Evolutionary conservation across 257 asterid species (phyloP), one percentile per base, ranked within the genome.

Genomic region (Solanum chilense): DNA sequence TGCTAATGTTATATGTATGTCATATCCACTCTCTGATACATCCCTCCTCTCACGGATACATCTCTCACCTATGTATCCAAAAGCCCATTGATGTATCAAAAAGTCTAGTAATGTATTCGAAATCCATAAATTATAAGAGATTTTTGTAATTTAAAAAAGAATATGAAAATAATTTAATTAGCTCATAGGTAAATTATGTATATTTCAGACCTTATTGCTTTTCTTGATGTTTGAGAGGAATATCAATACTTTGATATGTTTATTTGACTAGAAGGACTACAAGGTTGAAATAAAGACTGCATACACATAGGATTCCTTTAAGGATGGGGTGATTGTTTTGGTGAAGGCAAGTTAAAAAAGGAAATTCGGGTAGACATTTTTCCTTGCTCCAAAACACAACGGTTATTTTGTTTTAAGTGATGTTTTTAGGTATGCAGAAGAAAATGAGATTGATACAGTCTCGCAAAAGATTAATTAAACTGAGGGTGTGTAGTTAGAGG

Each of bases 371-470:
- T 35, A 94, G 85, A 94, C 96, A 45, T 97, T 95, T 89, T 97
- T 94, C 88, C 98, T 97, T 45, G 99, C 99, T 89, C 99, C 99
- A 76, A 98, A 95, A 88, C 97, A 94, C 77, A 93, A 92, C 44
- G 99, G 98, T 49, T 97, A 91, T 90, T 97, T 92, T 86, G 98
- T 60, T 86, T 33, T 90, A 78, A 97, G 95, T 84, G 99, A 97
- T 89, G 92, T 94, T 76, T 93, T 95, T 62, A 91, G 99, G 88
- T 94, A 91, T 83, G 89, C 92, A 62, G 94, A 91, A 77, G 98
- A 93, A 87, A 90, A 86, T 86, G 95, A 92, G 90, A 85, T 92
- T 49, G 93, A 92, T 25, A 71, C 27, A 37, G 45, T 37, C 44
- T 60, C 87, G 14, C 89, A 69, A 18, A 52, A 85, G 70, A 91